phyloP scores from a whole-genome alignment of 345 rosid genomes.

The Viola odorata region DNA sequence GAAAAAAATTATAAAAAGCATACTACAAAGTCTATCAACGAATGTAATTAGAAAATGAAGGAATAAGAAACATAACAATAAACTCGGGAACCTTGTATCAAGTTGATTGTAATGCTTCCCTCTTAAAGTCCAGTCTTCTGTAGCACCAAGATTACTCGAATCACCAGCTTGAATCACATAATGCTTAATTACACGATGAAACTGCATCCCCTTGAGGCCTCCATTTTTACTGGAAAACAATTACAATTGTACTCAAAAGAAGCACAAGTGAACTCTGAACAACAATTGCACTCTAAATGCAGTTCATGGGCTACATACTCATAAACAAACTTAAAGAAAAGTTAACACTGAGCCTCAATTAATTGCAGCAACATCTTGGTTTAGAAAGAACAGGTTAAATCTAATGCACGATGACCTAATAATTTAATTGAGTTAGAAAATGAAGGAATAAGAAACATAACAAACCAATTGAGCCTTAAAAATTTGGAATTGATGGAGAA shows the following conservation, averaged over 20 bases:
- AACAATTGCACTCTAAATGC: neutral
- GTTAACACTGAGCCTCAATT: too few species aligned
- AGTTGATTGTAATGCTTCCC: slow-evolving; percentile 26
- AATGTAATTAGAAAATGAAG: neutral
- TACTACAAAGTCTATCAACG: neutral
- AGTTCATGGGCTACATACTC: neutral
- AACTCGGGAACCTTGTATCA: slow-evolving; percentile 12
- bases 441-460: too few species aligned
- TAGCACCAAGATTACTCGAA: slow-evolving; percentile 9
- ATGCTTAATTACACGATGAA: slow-evolving; percentile 28
- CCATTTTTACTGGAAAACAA: slow-evolving; percentile 24
- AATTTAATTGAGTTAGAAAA: too few species aligned
- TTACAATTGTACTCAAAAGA: neutral
- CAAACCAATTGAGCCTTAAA: too few species aligned
- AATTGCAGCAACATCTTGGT: too few species aligned
- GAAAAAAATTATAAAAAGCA: neutral
- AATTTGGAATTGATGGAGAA: too few species aligned
- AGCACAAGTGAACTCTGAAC: neutral
- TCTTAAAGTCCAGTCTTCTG: slow-evolving; percentile 23
- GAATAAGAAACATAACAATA: neutral
- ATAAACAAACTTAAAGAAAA: neutral
- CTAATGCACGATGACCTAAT: too few species aligned
- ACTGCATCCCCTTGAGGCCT: slow-evolving; percentile 19
- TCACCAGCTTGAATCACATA: slow-evolving; percentile 25
- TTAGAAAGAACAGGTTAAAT: too few species aligned